phyloP scores from a whole-genome alignment of 768 basidiomycete species.

The Lyophyllum decastes region DNA sequence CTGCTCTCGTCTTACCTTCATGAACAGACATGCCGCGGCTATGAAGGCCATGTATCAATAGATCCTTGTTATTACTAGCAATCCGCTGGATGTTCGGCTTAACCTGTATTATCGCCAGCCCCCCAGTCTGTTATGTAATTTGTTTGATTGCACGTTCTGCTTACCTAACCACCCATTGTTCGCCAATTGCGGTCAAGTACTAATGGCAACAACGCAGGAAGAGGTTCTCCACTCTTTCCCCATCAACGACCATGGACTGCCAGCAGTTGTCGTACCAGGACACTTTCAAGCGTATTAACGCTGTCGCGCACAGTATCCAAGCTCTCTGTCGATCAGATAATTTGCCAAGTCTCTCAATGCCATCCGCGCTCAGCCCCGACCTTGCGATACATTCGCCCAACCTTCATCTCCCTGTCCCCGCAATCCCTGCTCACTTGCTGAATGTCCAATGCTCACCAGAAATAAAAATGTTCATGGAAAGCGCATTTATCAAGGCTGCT shows the following conservation, averaged over 20 bases:
- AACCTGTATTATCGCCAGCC: too few relatives aligned
- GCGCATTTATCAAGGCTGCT: background rate
- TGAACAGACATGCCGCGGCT: too few relatives aligned
- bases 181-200: background rate
- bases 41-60: too few relatives aligned
- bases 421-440: background rate
- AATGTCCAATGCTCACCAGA: background rate
- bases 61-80: too few relatives aligned
- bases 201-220: background rate
- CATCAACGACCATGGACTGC: background rate
- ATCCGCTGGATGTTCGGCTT: too few relatives aligned
- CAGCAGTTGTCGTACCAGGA: background rate
- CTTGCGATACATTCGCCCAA: background rate
- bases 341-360: background rate
- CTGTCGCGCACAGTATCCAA: background rate
- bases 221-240: background rate
- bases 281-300: background rate
- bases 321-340: background rate
- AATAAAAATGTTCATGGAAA: background rate
- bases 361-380: background rate
- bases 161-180: constrained; percentile 12
- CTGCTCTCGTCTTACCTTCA: too few relatives aligned
- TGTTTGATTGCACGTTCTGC: too few relatives aligned
- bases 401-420: background rate
- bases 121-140: too few relatives aligned